These are phyloP conservation scores for Penicillium bovifimosum DNA, from an alignment of 495 filamentous ascomycete species.

Conservation along the genomic window DNA sequence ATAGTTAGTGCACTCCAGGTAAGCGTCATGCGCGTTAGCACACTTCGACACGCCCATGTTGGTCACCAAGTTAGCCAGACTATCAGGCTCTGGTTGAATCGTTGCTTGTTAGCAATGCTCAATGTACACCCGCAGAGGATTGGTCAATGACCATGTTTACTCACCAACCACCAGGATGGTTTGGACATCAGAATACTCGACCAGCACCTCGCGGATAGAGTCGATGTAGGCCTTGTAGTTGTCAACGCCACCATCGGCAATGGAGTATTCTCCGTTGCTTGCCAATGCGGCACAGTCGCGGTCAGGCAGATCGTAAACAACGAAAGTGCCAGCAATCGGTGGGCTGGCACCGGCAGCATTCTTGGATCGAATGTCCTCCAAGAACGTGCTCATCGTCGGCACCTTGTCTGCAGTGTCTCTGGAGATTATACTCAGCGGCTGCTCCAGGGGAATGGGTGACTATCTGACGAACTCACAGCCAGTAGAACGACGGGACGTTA, in stretches of 20 bases:
- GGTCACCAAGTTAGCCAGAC: constrained; percentile 75
- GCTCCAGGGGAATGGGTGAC: background rate
- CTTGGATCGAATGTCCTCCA: constrained; percentile 50
- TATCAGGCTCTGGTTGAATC: constrained; percentile 64
- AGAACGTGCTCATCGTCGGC: constrained; percentile 49
- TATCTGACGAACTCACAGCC: constrained; percentile 48
- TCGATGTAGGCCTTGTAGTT: constrained; percentile 73
- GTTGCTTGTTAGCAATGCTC: constrained; percentile 36
- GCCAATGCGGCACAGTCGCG: constrained; percentile 73
- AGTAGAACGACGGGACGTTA: constrained; percentile 62
- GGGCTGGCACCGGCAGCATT: constrained; percentile 49
- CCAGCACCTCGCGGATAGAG: constrained; percentile 32
- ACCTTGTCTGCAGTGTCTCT: constrained; percentile 58
- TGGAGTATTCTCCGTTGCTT: constrained; percentile 68
- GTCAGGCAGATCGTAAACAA: constrained; percentile 73
- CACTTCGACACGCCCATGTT: constrained; percentile 62
- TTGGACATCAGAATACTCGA: constrained; percentile 28
- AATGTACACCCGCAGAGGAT: background rate
- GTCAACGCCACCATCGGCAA: constrained; percentile 51
- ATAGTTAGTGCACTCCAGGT: constrained; percentile 66
- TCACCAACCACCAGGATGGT: constrained; percentile 49
- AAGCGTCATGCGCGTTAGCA: constrained; percentile 54
- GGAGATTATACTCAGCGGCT: background rate
- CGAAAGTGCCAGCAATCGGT: constrained; percentile 49
- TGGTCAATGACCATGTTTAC: constrained; percentile 10